Evolutionary conservation across 495 filamentous ascomycete species (phyloP).

Genomic region (Penicillium robsamsonii): DNA sequence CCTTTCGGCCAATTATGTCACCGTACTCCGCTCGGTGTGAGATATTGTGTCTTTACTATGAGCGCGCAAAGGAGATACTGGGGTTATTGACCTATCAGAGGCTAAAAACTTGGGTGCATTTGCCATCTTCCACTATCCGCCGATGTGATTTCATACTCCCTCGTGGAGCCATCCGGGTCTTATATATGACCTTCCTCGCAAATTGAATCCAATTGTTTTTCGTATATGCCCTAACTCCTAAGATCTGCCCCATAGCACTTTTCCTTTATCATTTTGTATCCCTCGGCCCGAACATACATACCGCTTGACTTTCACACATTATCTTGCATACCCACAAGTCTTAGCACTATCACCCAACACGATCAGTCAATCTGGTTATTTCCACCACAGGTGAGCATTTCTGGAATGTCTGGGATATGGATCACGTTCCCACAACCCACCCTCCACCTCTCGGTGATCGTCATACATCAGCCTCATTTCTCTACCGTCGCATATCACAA

Average conservation of each 20-base stretch:
- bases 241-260: slow-evolving; percentile 13
- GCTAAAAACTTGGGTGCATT: slow-evolving; percentile 8
- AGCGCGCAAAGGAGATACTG: slow-evolving; percentile 12
- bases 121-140: slow-evolving; percentile 14
- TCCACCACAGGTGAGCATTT: slow-evolving; percentile 2
- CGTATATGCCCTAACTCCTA: slow-evolving; percentile 20
- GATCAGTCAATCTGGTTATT: background rate
- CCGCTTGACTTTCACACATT: background rate
- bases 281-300: background rate
- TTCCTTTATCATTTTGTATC: background rate
- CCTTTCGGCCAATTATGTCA: slow-evolving; percentile 33
- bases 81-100: slow-evolving; percentile 18
- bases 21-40: slow-evolving; percentile 12
- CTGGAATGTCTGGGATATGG: background rate
- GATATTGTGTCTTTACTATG: slow-evolving; percentile 7
- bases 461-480: background rate
- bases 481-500: background rate
- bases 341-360: background rate
- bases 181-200: slow-evolving; percentile 21
- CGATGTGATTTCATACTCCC: slow-evolving; percentile 20
- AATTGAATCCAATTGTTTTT: background rate
- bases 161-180: slow-evolving; percentile 9
- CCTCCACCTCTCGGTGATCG: background rate
- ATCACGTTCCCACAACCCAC: background rate
- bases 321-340: background rate